phyloP scores from a whole-genome alignment of 139 green algal species.

The Chlorella vulgaris region DNA sequence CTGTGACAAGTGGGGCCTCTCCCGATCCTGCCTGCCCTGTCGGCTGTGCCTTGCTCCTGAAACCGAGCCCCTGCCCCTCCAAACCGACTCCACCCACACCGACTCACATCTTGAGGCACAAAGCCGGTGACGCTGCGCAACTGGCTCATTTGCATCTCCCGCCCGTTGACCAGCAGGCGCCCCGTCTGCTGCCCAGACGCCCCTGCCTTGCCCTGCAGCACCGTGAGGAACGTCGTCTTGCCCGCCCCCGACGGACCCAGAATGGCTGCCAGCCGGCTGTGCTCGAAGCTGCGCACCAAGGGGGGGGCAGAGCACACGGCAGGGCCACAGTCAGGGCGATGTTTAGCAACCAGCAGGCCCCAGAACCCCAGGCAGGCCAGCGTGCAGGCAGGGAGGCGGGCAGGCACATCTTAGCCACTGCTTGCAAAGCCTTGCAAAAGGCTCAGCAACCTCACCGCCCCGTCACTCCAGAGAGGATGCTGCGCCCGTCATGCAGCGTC shows the following conservation, averaged over 20 bases:
- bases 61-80: background rate
- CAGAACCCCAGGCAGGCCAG: no score
- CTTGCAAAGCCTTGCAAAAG: no score
- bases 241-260: constrained; percentile 57
- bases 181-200: constrained; percentile 31
- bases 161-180: constrained; percentile 50
- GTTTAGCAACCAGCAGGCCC: no score
- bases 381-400: no score
- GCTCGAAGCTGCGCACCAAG: constrained; percentile 38
- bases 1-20: no score
- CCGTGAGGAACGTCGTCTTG: constrained; percentile 59
- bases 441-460: no score
- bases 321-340: no score
- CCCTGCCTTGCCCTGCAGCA: constrained; percentile 48
- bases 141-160: constrained; percentile 36
- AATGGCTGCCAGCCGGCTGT: constrained; percentile 49
- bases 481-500: constrained; percentile 41
- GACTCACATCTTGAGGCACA: constrained; percentile 62
- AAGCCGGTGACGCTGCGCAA: constrained; percentile 54
- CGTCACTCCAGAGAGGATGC: constrained; percentile 38
- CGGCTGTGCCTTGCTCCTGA: no score
- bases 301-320: background rate
- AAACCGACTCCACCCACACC: no score
- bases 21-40: no score
- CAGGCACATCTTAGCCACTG: no score